phyloP scores from a whole-genome alignment of 306 rosid genomes.

The Canavalia gladiata region DNA sequence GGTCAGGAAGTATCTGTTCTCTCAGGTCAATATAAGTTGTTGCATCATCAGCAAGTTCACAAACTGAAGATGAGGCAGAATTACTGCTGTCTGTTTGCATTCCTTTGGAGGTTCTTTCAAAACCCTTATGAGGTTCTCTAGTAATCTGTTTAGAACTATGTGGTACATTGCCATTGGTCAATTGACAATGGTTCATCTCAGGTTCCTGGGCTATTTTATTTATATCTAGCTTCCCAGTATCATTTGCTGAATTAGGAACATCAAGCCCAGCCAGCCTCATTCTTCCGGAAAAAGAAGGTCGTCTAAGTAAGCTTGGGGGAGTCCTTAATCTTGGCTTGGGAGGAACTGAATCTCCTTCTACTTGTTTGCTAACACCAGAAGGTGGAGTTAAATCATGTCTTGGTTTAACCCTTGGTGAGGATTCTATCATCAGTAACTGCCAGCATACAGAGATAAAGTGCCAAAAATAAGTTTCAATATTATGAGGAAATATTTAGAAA shows the following conservation, averaged over 20 bases:
- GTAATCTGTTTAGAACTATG: slow-evolving; percentile 55
- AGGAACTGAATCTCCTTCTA: slow-evolving; percentile 78
- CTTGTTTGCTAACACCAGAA: slow-evolving; percentile 64
- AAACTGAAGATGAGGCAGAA: slow-evolving; percentile 81
- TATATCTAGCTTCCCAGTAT: slow-evolving; percentile 55
- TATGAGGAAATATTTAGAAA: slow-evolving; percentile 28
- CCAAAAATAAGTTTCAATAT: slow-evolving; percentile 24
- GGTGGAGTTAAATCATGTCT: slow-evolving; percentile 74
- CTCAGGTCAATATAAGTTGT: slow-evolving; percentile 68
- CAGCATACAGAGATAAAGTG: slow-evolving; percentile 16
- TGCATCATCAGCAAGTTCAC: slow-evolving; percentile 84
- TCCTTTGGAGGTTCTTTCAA: slow-evolving; percentile 70
- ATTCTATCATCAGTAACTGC: slow-evolving; percentile 69
- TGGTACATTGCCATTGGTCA: slow-evolving; percentile 57
- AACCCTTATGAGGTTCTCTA: slow-evolving; percentile 60
- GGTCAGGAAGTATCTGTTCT: slow-evolving; percentile 61
- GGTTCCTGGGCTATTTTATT: slow-evolving; percentile 62
- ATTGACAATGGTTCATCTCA: slow-evolving; percentile 57
- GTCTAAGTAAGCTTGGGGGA: slow-evolving; percentile 76
- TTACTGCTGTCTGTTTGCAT: slow-evolving; percentile 78
- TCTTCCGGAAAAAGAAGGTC: slow-evolving; percentile 69
- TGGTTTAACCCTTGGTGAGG: slow-evolving; percentile 74
- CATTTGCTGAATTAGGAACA: slow-evolving; percentile 58
- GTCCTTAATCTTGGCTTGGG: slow-evolving; percentile 78
- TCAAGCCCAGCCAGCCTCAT: slow-evolving; percentile 72